Percentiles rank a stretch among this genome's conserved stretches.
Conservation (phyloP, 2,329 filamentous ascomycete species). For the Blastomyces percursus region DNA sequence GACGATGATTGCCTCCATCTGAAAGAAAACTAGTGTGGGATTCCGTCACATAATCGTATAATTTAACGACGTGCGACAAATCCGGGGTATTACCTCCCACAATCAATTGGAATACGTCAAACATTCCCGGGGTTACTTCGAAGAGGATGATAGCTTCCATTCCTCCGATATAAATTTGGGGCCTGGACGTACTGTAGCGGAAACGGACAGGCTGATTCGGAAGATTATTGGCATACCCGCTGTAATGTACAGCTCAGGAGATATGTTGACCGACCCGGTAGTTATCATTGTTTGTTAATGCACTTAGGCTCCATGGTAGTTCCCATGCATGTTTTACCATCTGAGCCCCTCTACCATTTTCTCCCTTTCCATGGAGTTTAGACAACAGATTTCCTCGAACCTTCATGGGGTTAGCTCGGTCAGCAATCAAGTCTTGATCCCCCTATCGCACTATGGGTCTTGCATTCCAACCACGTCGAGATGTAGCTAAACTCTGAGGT, state of each 20-base stretch:
- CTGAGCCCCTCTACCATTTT: not conserved
- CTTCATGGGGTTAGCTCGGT: not conserved
- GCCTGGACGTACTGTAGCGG: not conserved
- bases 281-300: not conserved
- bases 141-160: not conserved
- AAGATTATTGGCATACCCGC: not conserved
- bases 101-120: not conserved
- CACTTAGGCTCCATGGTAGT: not conserved
- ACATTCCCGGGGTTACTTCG: not conserved
- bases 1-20: not conserved
- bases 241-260: not conserved
- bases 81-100: not conserved
- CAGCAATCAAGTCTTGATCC: not conserved
- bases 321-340: not conserved
- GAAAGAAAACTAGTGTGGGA: not conserved
- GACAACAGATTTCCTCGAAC: not conserved
- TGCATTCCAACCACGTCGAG: not conserved
- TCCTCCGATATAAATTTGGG: not conserved
- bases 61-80: not conserved
- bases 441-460: not conserved
- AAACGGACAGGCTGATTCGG: not conserved
- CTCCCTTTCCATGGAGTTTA: not conserved
- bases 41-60: not conserved
- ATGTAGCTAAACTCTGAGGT: not conserved
- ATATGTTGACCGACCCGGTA: not conserved